Evolutionary conservation across 441 rosid species (phyloP).

Genomic region (Arabidopsis hybrid): DNA sequence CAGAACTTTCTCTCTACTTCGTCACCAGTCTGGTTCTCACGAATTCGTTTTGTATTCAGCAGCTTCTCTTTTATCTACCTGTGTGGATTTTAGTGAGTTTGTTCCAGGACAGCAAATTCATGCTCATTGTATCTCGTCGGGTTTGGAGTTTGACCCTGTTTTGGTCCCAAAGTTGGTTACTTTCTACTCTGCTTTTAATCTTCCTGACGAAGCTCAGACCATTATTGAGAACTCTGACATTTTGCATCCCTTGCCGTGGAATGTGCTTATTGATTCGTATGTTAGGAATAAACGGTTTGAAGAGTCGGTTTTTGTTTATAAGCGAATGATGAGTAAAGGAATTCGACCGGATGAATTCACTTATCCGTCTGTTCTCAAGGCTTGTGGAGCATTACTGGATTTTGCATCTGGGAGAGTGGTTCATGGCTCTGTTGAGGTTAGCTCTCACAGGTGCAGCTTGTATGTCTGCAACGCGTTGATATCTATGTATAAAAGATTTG

Average conservation of each 20-base stretch:
- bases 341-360: constrained; percentile 70
- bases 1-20: constrained; percentile 54
- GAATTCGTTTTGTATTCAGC: constrained; percentile 50
- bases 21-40: constrained; percentile 39
- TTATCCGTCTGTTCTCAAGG: constrained; percentile 81
- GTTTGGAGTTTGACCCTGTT: constrained; percentile 59
- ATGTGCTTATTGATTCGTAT: constrained; percentile 64
- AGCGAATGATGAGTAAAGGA: constrained; percentile 58
- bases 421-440: constrained; percentile 58
- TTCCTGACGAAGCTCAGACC: constrained; percentile 50
- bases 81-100: constrained; percentile 51
- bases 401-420: constrained; percentile 55
- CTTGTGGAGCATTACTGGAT: constrained; percentile 68
- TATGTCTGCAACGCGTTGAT: constrained; percentile 74
- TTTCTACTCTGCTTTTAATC: constrained; percentile 61
- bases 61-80: constrained; percentile 58
- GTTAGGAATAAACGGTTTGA: constrained; percentile 52
- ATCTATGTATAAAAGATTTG: constrained; percentile 74
- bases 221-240: constrained; percentile 53
- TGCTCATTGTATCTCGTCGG: constrained; percentile 54
- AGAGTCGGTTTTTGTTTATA: constrained; percentile 60
- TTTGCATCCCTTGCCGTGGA: constrained; percentile 67
- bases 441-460: constrained; percentile 51
- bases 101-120: constrained; percentile 71
- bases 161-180: constrained; percentile 73